These are phyloP conservation scores for Kwoniella shandongensis DNA, from an alignment of 768 basidiomycete genomes.

Conservation along the genomic window DNA sequence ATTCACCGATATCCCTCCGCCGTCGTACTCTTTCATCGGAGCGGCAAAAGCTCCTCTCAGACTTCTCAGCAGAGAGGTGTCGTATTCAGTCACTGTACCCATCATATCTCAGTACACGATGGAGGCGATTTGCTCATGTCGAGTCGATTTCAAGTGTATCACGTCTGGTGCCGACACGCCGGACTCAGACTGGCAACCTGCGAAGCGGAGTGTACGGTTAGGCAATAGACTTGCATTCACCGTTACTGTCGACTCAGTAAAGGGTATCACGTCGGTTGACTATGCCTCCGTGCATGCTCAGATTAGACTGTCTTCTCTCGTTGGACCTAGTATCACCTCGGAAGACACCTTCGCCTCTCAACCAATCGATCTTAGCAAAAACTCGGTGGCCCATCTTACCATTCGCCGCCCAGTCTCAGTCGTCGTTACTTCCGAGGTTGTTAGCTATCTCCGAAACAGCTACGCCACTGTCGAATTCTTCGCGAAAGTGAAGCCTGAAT, in stretches of 20 bases:
- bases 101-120: constrained; percentile 92
- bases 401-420: constrained; percentile 81
- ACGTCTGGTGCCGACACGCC: constrained; percentile 47
- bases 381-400: constrained; percentile 73
- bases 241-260: constrained; percentile 79
- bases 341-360: constrained; percentile 82
- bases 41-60: constrained; percentile 78
- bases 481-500: constrained; percentile 74
- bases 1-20: constrained; percentile 84
- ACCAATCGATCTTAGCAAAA: constrained; percentile 69
- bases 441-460: constrained; percentile 68
- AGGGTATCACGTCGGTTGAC: constrained; percentile 85
- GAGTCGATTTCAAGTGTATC: constrained; percentile 77
- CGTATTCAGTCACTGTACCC: constrained; percentile 72
- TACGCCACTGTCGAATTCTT: constrained; percentile 91
- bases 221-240: constrained; percentile 65
- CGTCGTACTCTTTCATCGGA: constrained; percentile 90
- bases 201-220: background rate
- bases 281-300: constrained; percentile 84
- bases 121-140: constrained; percentile 93
- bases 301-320: constrained; percentile 80
- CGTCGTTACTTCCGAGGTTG: constrained; percentile 69
- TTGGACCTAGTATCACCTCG: constrained; percentile 66
- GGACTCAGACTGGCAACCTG: constrained; percentile 16
- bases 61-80: constrained; percentile 72